Percentiles rank a stretch among this genome's conserved stretches.
Conservation (phyloP, 2,329 filamentous ascomycete genomes). For the Onygenales sp. region DNA sequence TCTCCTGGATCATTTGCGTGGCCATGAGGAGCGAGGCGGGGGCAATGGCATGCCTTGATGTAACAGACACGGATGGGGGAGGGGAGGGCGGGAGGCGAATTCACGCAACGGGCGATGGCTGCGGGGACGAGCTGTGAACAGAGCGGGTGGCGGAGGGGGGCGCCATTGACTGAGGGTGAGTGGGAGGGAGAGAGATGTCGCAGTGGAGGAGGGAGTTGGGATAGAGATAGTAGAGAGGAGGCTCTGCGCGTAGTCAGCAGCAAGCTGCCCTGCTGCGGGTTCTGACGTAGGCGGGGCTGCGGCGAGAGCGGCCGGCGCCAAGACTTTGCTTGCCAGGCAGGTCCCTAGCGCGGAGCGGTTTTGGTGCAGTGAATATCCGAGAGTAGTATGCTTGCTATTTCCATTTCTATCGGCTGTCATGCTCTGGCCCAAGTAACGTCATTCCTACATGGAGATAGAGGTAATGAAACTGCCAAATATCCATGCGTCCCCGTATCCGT, state of each 20-base stretch:
- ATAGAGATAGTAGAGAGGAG: neutral
- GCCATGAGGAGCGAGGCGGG: slow-evolving; percentile 27
- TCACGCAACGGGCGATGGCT: slow-evolving; percentile 8
- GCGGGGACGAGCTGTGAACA: neutral
- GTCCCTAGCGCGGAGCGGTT: too few species aligned
- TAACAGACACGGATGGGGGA: slow-evolving; percentile 17
- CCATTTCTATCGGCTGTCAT: too few species aligned
- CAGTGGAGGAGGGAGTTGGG: neutral
- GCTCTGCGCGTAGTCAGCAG: neutral
- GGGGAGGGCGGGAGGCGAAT: neutral
- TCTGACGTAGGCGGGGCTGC: slow-evolving; percentile 11
- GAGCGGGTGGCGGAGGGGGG: neutral
- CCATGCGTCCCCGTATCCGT: too few species aligned
- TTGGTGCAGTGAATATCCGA: too few species aligned
- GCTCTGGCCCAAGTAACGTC: too few species aligned
- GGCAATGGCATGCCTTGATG: slow-evolving; percentile 5
- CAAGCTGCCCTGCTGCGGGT: neutral
- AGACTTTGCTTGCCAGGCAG: neutral
- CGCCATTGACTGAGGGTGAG: slow-evolving; percentile 2
- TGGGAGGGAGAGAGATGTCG: neutral
- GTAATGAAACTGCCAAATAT: too few species aligned
- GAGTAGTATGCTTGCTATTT: too few species aligned
- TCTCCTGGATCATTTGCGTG: slow-evolving; percentile 29
- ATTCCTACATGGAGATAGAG: too few species aligned
- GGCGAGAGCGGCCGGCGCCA: neutral